Percentiles rank a stretch among this genome's conserved stretches.
These are phyloP conservation scores for Nakaseomyces bracarensis DNA, from an alignment of 1,139 yeast genomes.

Conservation along the genomic window DNA sequence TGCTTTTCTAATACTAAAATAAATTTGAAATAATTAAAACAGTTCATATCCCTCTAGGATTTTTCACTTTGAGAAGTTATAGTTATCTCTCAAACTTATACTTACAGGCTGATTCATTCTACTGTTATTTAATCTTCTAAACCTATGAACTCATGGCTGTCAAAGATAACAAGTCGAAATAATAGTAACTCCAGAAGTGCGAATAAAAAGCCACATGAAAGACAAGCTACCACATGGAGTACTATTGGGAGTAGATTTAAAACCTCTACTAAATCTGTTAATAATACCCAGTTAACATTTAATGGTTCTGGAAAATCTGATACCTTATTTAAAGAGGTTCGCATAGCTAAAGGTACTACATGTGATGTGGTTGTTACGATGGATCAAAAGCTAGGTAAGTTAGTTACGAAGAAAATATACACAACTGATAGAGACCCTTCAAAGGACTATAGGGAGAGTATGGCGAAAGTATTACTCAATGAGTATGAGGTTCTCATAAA, in stretches of 20 bases:
- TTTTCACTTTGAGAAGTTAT: too few relatives aligned
- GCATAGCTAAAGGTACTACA: constrained; percentile 1
- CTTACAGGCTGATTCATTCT: too few relatives aligned
- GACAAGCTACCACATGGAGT: too few relatives aligned
- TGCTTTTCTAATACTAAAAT: too few relatives aligned
- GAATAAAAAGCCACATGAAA: too few relatives aligned
- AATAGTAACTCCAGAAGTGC: not conserved
- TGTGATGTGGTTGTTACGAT: not conserved
- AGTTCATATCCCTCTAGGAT: too few relatives aligned
- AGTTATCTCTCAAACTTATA: too few relatives aligned
- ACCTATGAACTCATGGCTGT: not conserved
- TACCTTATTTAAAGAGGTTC: not conserved
- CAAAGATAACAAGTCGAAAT: not conserved
- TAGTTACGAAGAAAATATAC: constrained; percentile 1
- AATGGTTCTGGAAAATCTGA: not conserved
- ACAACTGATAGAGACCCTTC: constrained; percentile 5
- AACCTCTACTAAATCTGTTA: not conserved
- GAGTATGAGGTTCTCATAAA: not conserved
- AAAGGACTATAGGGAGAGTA: constrained; percentile 1
- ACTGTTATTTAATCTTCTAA: too few relatives aligned
- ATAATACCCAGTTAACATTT: not conserved
- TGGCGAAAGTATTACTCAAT: not conserved
- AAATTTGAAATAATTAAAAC: too few relatives aligned
- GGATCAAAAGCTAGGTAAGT: not conserved
- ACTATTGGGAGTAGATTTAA: too few relatives aligned